phyloP scores from a whole-genome alignment of 164 flowering plant species.

The Vitis riparia region DNA sequence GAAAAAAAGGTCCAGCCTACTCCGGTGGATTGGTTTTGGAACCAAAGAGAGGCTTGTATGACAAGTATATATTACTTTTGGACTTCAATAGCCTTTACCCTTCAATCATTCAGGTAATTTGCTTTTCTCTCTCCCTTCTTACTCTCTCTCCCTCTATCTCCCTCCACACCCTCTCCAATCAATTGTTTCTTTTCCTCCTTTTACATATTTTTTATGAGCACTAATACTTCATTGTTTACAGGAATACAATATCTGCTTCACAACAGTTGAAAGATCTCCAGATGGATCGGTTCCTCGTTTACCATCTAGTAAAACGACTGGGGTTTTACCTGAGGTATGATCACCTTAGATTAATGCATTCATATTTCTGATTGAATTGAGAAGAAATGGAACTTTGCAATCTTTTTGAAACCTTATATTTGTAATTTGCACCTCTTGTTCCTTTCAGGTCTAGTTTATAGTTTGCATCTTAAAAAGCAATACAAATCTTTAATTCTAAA shows the following conservation, averaged over 20 bases:
- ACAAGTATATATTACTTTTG: slow-evolving; percentile 88
- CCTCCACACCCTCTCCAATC: neutral
- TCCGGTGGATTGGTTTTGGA: slow-evolving; percentile 97
- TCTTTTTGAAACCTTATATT: neutral
- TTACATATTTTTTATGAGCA: neutral
- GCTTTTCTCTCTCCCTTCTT: neutral
- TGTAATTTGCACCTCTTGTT: neutral
- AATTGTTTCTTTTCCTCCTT: neutral
- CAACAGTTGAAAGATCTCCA: slow-evolving; percentile 80
- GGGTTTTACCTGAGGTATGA: slow-evolving; percentile 93
- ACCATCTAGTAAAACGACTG: slow-evolving; percentile 64
- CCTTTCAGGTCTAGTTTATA: too few relatives aligned
- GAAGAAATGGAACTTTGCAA: neutral
- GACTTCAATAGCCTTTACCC: slow-evolving; percentile 99
- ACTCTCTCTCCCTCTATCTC: neutral
- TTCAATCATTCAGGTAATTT: slow-evolving; percentile 90
- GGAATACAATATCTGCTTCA: slow-evolving; percentile 99
- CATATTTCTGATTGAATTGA: neutral
- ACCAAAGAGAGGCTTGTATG: slow-evolving; percentile 94
- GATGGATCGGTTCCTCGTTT: slow-evolving; percentile 71
- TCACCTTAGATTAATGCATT: neutral
- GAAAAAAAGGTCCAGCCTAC: slow-evolving; percentile 87
- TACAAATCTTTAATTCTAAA: too few relatives aligned
- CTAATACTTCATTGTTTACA: slow-evolving; percentile 23
- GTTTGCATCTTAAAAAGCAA: too few relatives aligned